Evolutionary conservation across 768 basidiomycete species (phyloP).

Genomic region (Serpula lacrymans): DNA sequence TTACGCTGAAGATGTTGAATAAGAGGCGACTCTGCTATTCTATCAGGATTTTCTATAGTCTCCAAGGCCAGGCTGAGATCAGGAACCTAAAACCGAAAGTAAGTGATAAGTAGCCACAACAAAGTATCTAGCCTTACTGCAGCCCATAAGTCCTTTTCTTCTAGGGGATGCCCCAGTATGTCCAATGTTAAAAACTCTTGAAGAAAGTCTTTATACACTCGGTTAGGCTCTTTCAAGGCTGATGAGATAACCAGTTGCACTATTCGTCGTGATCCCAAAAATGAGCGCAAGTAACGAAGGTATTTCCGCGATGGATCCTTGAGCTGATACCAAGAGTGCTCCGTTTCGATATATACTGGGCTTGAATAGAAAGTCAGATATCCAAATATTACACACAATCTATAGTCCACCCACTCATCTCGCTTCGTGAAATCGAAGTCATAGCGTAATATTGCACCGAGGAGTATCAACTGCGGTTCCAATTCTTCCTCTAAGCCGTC

Average conservation of each 20-base stretch:
- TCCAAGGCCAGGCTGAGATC: constrained; percentile 19
- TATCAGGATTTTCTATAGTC: constrained; percentile 15
- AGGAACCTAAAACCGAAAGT: constrained; percentile 12
- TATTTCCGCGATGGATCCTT: constrained; percentile 46
- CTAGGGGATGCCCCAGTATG: constrained; percentile 15
- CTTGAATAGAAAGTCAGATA: constrained; percentile 29
- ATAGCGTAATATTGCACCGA: constrained; percentile 45
- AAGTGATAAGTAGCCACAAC: not conserved
- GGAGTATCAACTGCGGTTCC: constrained; percentile 38
- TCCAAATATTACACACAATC: too few species aligned
- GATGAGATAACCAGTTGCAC: constrained; percentile 45
- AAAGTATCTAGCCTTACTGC: constrained; percentile 11
- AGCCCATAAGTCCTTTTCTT: constrained; percentile 25
- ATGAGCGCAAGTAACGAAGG: constrained; percentile 36
- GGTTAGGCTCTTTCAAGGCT: constrained; percentile 18
- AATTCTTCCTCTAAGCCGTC: constrained; percentile 38
- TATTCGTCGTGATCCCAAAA: constrained; percentile 48
- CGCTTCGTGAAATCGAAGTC: constrained; percentile 48
- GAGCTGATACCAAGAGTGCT: constrained; percentile 61
- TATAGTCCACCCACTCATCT: constrained; percentile 47
- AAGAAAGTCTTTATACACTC: constrained; percentile 34
- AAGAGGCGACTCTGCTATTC: constrained; percentile 16
- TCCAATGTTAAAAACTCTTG: constrained; percentile 20
- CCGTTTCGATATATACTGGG: constrained; percentile 63
- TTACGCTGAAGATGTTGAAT: constrained; percentile 13